Conservation (phyloP, 2,329 filamentous ascomycete species). For the Xylaria multiplex region DNA sequence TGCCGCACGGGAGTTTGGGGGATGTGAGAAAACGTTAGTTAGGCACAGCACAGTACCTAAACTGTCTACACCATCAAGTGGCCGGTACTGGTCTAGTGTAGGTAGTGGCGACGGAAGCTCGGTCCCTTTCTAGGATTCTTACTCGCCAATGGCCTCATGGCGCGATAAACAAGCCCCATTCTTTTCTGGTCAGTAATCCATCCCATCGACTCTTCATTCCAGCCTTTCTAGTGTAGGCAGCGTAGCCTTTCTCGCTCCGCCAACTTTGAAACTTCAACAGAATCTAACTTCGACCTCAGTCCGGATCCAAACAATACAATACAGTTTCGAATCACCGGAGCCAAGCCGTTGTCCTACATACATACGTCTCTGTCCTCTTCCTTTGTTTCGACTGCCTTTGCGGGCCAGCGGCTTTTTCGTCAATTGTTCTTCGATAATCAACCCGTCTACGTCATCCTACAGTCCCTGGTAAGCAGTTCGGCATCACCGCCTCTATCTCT, state of each 20-base stretch:
- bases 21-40: not conserved
- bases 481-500: conserved; percentile 35
- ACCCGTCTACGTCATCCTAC: conserved; percentile 20
- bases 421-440: not conserved
- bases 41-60: not conserved
- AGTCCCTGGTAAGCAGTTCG: conserved; percentile 26
- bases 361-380: not conserved
- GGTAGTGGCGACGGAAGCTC: conserved; percentile 24
- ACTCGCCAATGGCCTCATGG: conserved; percentile 34
- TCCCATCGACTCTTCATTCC: conserved; percentile 1
- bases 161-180: conserved; percentile 29
- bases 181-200: conserved; percentile 11
- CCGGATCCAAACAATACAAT: not conserved
- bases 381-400: too few species aligned
- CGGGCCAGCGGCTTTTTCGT: not conserved
- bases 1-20: conserved; percentile 25
- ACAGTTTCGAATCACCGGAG: not conserved
- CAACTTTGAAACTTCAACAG: conserved; percentile 23
- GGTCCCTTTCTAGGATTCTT: conserved; percentile 31
- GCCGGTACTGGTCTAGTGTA: not conserved
- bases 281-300: conserved; percentile 11
- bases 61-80: too few species aligned
- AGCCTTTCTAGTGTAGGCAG: not conserved
- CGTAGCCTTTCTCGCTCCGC: conserved; percentile 3
- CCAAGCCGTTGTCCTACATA: not conserved